Evolutionary conservation across 306 rosid species (phyloP), one percentile per base, ranked within the genome.

Genomic region (Quercus robur): DNA sequence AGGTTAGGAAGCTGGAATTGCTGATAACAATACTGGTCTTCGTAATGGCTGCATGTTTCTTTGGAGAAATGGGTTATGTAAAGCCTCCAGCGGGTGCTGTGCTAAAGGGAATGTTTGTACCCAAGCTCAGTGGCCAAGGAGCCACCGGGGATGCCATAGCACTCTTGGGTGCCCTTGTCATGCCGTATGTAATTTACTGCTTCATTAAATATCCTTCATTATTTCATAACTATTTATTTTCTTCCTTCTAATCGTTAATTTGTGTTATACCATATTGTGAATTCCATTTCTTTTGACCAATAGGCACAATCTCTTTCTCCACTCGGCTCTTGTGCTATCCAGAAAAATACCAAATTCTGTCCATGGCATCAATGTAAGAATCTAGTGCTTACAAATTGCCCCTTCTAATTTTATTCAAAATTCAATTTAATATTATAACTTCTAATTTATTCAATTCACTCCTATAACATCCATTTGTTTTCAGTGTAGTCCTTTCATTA

Each of bases 291-390:
- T 71, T 63, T n/a, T 68, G 51, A 35, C 4, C 41, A 44, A 70
- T 89, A 94, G 99, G 81, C 99, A 94, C 87, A 94, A 94, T 63
- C 95, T 94, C 46, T 94, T 93, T 70, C 97, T 93, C 41, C 95
- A 93, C 70, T 38, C 10, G 44, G 10, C 44, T 7, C 44, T 38
- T 7, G 44, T 38, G 44, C 44, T 7, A 38, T 6, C 99, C 7
- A 87, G 97, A 79, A 94, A 90, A 85, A 75, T 89, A 49, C 97
- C 94, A 11, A 80, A 55, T 69, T 86, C 97, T 1, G 94, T 85
- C 68, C 88, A 85, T 33, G 97, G 92, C 80, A 83, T 94, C 85
- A 94, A 94, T 61, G 99, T 94, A 85, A 78, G 90, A 38, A 2
- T 7, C 1, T 14, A 6, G 23, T 12, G 4, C 23, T 31, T 26